phyloP scores from a whole-genome alignment of 139 green algal species.

The Coelastrella sp. region DNA sequence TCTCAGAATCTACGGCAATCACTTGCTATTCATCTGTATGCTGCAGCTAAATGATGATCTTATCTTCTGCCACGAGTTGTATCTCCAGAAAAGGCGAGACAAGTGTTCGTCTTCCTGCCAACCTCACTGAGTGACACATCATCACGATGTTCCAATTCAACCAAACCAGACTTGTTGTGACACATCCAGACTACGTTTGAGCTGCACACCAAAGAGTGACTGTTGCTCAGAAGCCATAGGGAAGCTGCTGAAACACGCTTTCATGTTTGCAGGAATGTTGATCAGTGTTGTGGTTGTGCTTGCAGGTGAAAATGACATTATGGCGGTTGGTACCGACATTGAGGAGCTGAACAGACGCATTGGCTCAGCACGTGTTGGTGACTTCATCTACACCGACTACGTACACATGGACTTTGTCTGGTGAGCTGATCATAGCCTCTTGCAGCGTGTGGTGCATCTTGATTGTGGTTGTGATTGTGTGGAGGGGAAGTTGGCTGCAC shows the following conservation, averaged over 20 bases:
- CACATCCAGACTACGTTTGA: too few relatives aligned
- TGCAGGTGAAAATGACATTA: slow-evolving; percentile 15
- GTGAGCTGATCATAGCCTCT: neutral
- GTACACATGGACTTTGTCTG: slow-evolving; percentile 46
- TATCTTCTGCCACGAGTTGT: too few relatives aligned
- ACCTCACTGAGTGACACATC: too few relatives aligned
- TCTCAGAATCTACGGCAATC: neutral
- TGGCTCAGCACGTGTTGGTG: neutral
- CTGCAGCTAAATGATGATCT: neutral
- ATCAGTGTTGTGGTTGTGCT: neutral
- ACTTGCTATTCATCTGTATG: neutral
- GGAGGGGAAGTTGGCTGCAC: too few relatives aligned
- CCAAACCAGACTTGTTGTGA: too few relatives aligned
- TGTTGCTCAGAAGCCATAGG: neutral
- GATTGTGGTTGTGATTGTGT: too few relatives aligned
- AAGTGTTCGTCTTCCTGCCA: too few relatives aligned
- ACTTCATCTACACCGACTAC: slow-evolving; percentile 36
- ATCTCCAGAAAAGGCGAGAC: too few relatives aligned
- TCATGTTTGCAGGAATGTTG: neutral
- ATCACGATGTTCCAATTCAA: too few relatives aligned
- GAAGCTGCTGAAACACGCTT: neutral
- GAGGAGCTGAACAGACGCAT: slow-evolving; percentile 11
- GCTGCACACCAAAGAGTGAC: too few relatives aligned
- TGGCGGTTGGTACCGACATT: slow-evolving; percentile 3
- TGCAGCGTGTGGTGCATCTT: too few relatives aligned